A percentile compares a stretch with the other conserved stretches of the same genome.
Conservation (phyloP, 306 rosid species). For the Lathyrus oleraceus region DNA sequence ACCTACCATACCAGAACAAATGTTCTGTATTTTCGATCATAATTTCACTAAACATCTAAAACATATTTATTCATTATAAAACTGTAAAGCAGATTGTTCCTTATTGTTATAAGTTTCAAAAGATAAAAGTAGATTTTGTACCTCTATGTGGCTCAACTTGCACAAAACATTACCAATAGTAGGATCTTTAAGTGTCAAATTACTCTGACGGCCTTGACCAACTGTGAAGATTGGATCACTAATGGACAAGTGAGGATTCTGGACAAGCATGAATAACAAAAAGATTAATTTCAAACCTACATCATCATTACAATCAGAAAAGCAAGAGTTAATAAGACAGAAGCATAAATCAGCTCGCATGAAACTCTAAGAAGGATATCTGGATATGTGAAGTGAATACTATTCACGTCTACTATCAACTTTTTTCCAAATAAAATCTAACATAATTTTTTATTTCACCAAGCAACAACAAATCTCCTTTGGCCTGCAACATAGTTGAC, state of each 20-base stretch:
- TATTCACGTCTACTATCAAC: neutral
- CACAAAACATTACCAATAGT: slow-evolving; percentile 65
- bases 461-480: slow-evolving; percentile 14
- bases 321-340: slow-evolving; percentile 16
- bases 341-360: slow-evolving; percentile 18
- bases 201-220: slow-evolving; percentile 78
- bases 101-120: slow-evolving; percentile 24
- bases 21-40: neutral
- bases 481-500: neutral
- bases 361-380: neutral
- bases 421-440: neutral
- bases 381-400: neutral
- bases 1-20: slow-evolving; percentile 9
- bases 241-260: slow-evolving; percentile 72
- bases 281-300: slow-evolving; percentile 38
- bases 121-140: slow-evolving; percentile 32
- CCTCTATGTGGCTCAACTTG: slow-evolving; percentile 80
- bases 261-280: slow-evolving; percentile 48
- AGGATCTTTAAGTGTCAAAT: slow-evolving; percentile 75
- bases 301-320: slow-evolving; percentile 21
- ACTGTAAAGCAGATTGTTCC: slow-evolving; percentile 4
- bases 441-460: neutral
- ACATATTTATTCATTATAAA: slow-evolving; percentile 3
- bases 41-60: slow-evolving; percentile 11
- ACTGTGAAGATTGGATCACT: slow-evolving; percentile 61